phyloP scores from a whole-genome alignment of 345 rosid species.

The Eucalyptus cloeziana region DNA sequence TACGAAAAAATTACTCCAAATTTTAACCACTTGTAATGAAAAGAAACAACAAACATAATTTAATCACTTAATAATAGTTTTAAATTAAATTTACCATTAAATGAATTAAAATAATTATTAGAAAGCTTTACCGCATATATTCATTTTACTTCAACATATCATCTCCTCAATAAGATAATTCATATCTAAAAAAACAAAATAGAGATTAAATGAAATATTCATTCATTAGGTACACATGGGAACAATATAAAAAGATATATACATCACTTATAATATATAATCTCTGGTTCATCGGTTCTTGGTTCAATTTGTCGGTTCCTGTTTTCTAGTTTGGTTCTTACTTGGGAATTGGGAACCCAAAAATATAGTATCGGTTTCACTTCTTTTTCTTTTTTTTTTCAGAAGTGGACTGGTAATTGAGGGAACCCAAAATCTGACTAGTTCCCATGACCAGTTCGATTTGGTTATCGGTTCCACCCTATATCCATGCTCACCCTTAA shows the following conservation, averaged over 20 bases:
- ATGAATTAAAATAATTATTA: no score
- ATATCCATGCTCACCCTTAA: not conserved
- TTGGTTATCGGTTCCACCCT: not conserved
- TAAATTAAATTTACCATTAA: not conserved
- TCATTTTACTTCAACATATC: not conserved
- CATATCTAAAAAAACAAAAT: no score
- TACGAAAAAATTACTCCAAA: no score
- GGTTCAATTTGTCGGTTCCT: not conserved
- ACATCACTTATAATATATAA: not conserved
- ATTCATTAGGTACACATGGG: not conserved
- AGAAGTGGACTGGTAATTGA: no score
- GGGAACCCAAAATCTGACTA: not conserved
- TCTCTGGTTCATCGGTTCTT: accelerated
- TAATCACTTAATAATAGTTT: no score
- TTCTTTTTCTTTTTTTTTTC: accelerated
- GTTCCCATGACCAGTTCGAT: not conserved
- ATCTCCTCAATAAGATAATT: not conserved
- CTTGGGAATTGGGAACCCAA: not conserved
- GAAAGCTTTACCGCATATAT: not conserved
- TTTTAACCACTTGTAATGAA: not conserved
- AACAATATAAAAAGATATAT: not conserved
- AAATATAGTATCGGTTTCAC: accelerated
- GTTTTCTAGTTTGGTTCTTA: not conserved
- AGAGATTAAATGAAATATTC: not conserved
- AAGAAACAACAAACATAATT: not conserved